phyloP scores from a whole-genome alignment of 2,329 filamentous ascomycete species.

The Phialemoniopsis sp. region DNA sequence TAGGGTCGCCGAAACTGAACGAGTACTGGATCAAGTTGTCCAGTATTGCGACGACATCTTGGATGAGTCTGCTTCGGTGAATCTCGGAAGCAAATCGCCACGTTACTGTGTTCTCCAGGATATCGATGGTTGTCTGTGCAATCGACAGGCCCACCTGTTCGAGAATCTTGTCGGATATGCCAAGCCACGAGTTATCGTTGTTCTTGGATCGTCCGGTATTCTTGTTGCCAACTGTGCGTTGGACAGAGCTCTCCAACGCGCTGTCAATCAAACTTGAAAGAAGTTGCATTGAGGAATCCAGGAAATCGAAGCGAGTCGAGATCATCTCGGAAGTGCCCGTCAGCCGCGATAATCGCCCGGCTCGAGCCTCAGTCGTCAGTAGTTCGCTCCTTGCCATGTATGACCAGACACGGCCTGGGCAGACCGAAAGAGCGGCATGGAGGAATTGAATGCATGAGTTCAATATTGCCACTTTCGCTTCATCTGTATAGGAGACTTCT shows the following conservation, averaged over 20 bases:
- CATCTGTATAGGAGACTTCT: slow-evolving; percentile 51
- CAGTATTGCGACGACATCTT: slow-evolving; percentile 65
- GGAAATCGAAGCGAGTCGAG: slow-evolving; percentile 70
- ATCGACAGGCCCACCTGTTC: slow-evolving; percentile 68
- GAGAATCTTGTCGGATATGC: slow-evolving; percentile 75
- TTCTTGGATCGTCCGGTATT: slow-evolving; percentile 37
- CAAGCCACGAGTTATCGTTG: slow-evolving; percentile 56
- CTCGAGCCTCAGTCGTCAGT: slow-evolving; percentile 70
- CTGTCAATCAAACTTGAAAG: slow-evolving; percentile 76
- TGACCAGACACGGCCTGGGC: slow-evolving; percentile 85
- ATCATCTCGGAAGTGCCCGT: slow-evolving; percentile 80
- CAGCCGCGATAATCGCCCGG: slow-evolving; percentile 72
- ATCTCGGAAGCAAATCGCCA: slow-evolving; percentile 75
- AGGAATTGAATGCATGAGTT: slow-evolving; percentile 76
- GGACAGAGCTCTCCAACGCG: slow-evolving; percentile 64
- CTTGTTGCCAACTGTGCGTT: slow-evolving; percentile 57
- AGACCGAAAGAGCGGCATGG: slow-evolving; percentile 65
- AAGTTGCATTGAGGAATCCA: slow-evolving; percentile 68
- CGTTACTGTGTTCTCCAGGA: slow-evolving; percentile 78
- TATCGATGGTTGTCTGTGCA: slow-evolving; percentile 71
- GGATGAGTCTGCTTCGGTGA: slow-evolving; percentile 66
- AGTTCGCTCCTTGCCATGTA: slow-evolving; percentile 79
- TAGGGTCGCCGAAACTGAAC: slow-evolving; percentile 67
- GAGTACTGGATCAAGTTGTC: slow-evolving; percentile 67
- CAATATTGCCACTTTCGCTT: slow-evolving; percentile 61